Evolutionary conservation across 192 early-diverging fungal species (phyloP), one percentile per base, ranked within the genome.

Genomic region (Entophlyctis luteolus): DNA sequence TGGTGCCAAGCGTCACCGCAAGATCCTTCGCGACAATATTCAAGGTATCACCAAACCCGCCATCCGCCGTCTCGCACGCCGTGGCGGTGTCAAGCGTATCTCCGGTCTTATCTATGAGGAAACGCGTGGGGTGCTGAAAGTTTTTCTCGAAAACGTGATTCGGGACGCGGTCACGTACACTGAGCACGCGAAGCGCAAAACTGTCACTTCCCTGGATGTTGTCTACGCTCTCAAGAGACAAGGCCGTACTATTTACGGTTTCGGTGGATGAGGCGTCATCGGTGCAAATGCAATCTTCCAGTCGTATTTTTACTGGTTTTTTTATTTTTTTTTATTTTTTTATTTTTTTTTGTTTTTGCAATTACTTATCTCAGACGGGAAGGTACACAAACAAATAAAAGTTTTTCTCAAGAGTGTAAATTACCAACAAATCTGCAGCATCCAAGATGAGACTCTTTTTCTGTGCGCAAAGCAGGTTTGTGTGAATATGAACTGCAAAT

Each of bases 1-100:
- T 49, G 95, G 95, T 48, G 95, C 95, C 82, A 98, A 98, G 89
- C 95, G 95, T 79, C 96, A 98, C 82, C 89, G 96, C 80, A 98
- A 98, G 89, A 98, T 98, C 89, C 89, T 98, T 74, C 91, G 96
- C 75, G 96, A 98, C 76, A 98, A 98, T 65, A 72, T 67, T 45
- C 54, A 63, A 32, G 53, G 68, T 37, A 70, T 70, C 68, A 70
- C 68, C 29, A 70, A 70, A 59, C 68, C 68, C 36, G 68, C 68
- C 48, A 70, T 70, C 58, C 68, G 68, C 28, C 95, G 95, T 92
- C 93, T 98, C 65, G 95, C 95, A 27, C 92, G 95, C 79, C 91
- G 95, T 91, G 95, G 95, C 70, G 95, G 95, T 89, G 95, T 98
- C 87, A 98, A 98, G 91, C 93, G 95, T 90, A 98, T 98, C 87